Conservation (phyloP, 2,329 filamentous ascomycete genomes). For the Macroventuria anomochaeta region DNA sequence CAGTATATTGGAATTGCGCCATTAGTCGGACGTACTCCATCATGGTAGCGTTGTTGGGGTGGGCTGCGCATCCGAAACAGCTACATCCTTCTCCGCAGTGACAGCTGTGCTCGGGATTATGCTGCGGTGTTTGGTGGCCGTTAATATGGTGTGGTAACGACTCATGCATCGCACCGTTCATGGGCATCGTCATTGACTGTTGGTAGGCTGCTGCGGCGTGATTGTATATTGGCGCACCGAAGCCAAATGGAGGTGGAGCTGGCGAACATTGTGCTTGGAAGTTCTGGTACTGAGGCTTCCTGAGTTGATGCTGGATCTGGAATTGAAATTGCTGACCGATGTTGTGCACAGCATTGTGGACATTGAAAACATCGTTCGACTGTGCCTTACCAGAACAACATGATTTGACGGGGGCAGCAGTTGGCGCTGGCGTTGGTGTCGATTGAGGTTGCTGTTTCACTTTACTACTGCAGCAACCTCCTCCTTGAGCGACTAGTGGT, state of each 20-base stretch:
- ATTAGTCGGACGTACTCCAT: slow-evolving; percentile 58
- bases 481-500: slow-evolving; percentile 22
- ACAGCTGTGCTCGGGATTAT: slow-evolving; percentile 59
- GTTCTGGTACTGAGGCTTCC: slow-evolving; percentile 28
- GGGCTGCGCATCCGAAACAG: slow-evolving; percentile 71
- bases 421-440: not conserved
- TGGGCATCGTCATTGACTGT: slow-evolving; percentile 43
- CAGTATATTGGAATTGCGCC: slow-evolving; percentile 46
- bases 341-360: slow-evolving; percentile 19
- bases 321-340: slow-evolving; percentile 29
- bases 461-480: slow-evolving; percentile 42
- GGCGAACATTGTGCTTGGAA: slow-evolving; percentile 23
- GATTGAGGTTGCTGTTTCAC: slow-evolving; percentile 25
- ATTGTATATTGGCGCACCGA: slow-evolving; percentile 45
- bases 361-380: slow-evolving; percentile 5
- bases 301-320: slow-evolving; percentile 31
- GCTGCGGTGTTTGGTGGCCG: slow-evolving; percentile 39
- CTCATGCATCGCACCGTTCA: slow-evolving; percentile 23
- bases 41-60: slow-evolving; percentile 71
- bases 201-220: slow-evolving; percentile 41
- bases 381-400: slow-evolving; percentile 40
- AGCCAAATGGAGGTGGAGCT: slow-evolving; percentile 33
- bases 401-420: slow-evolving; percentile 33
- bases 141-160: slow-evolving; percentile 32
- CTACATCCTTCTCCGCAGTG: slow-evolving; percentile 70